phyloP scores from a whole-genome alignment of 176 grass and related monocot genomes.

The Avena eriantha region DNA sequence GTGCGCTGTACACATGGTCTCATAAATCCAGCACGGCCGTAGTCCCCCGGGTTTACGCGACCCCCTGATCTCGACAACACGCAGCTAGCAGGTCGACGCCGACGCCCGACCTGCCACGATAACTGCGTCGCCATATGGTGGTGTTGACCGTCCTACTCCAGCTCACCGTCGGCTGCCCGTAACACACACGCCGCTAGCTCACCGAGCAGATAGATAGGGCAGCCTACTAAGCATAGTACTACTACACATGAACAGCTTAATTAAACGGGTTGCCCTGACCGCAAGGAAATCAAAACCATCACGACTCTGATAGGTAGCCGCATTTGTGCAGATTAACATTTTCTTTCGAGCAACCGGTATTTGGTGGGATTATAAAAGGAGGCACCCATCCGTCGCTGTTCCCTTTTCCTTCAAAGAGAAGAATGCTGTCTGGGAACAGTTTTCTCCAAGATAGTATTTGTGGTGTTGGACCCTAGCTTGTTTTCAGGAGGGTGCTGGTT shows the following conservation, averaged over 20 bases:
- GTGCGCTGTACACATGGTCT: conserved; percentile 44
- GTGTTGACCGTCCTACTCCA: background rate
- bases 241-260: background rate
- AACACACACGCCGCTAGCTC: background rate
- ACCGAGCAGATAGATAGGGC: background rate
- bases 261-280: conserved; percentile 24
- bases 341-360: background rate
- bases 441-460: background rate
- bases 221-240: background rate
- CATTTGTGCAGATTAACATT: background rate
- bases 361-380: conserved; percentile 17
- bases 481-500: conserved; percentile 54
- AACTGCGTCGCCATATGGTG: background rate
- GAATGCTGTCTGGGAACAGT: background rate
- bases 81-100: background rate
- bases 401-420: conserved; percentile 36
- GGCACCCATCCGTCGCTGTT: background rate
- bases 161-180: background rate
- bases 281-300: background rate
- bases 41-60: conserved; percentile 17
- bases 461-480: conserved; percentile 13
- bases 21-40: conserved; percentile 28
- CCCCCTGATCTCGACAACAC: conserved; percentile 23
- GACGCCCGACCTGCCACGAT: conserved; percentile 22
- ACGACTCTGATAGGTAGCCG: background rate